Conservation (phyloP, 352 stramenopile species). For the Pythium chondricola region DNA sequence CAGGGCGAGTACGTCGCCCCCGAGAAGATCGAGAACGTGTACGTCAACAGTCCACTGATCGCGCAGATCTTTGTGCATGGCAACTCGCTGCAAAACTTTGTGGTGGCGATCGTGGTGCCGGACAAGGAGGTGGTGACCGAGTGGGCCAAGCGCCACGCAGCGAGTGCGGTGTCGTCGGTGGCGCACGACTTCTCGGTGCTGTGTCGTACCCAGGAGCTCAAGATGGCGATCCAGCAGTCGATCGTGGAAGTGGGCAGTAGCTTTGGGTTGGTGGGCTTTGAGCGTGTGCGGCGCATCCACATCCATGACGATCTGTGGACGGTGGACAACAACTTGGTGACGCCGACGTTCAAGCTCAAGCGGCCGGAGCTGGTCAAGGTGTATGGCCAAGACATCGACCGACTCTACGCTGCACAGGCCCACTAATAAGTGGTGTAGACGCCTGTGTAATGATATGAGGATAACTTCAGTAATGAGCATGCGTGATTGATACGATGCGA, state of each 20-base stretch:
- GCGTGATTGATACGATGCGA: too few species aligned
- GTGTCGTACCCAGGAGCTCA: slow-evolving; percentile 26
- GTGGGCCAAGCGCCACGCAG: slow-evolving; percentile 55
- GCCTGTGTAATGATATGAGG: too few species aligned
- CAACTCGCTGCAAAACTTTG: slow-evolving; percentile 90
- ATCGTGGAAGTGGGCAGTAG: slow-evolving; percentile 58
- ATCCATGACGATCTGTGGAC: slow-evolving; percentile 84
- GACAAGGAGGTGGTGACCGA: slow-evolving; percentile 84
- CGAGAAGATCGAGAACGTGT: slow-evolving; percentile 96
- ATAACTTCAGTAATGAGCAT: too few species aligned
- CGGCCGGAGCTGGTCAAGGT: slow-evolving; percentile 84
- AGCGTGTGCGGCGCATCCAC: slow-evolving; percentile 86
- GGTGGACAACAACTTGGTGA: slow-evolving; percentile 90
- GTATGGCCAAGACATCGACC: too few species aligned
- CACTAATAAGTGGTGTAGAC: too few species aligned
- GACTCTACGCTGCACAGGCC: too few species aligned
- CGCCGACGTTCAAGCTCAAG: slow-evolving; percentile 97
- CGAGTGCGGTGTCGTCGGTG: slow-evolving; percentile 16
- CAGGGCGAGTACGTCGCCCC: slow-evolving; percentile 95
- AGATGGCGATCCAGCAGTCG: slow-evolving; percentile 65
- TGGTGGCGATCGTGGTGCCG: slow-evolving; percentile 93
- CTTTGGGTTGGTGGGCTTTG: slow-evolving; percentile 87
- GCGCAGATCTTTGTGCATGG: slow-evolving; percentile 93
- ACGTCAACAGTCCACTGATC: slow-evolving; percentile 88
- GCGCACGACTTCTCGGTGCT: slow-evolving; percentile 23